Conservation (phyloP, 2,329 filamentous ascomycete species). For the Arthrobotrys megalospora region DNA sequence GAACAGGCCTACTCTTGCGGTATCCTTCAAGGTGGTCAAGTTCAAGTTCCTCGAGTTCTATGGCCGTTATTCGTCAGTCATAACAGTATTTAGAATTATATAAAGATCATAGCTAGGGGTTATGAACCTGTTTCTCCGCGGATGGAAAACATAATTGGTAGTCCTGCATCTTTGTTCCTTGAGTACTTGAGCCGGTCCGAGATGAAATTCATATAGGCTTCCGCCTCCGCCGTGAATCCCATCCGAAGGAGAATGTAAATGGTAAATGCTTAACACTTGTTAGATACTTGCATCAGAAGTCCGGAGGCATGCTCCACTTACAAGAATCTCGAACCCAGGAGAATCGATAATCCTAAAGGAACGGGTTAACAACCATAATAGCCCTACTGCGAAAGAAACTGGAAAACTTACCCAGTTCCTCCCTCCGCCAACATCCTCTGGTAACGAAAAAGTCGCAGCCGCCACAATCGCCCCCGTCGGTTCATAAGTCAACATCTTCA, state of each 20-base stretch:
- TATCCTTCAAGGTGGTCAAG: slow-evolving; percentile 79
- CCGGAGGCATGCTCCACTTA: slow-evolving; percentile 71
- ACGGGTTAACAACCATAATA: slow-evolving; percentile 64
- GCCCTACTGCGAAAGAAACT: slow-evolving; percentile 44
- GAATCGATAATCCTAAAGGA: slow-evolving; percentile 76
- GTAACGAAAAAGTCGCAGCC: slow-evolving; percentile 82
- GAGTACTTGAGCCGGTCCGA: slow-evolving; percentile 78
- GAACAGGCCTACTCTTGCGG: slow-evolving; percentile 78
- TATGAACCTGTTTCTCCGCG: slow-evolving; percentile 74
- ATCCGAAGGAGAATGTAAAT: slow-evolving; percentile 77
- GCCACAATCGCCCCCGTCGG: slow-evolving; percentile 84
- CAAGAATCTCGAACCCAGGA: slow-evolving; percentile 83
- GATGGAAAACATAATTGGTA: slow-evolving; percentile 88
- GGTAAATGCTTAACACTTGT: slow-evolving; percentile 35
- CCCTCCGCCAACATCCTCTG: slow-evolving; percentile 79
- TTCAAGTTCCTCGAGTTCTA: slow-evolving; percentile 58
- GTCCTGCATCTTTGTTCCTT: slow-evolving; percentile 73
- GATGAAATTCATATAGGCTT: slow-evolving; percentile 84
- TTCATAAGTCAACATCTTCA: slow-evolving; percentile 84
- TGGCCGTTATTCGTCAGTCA: background rate
- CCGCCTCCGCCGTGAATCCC: slow-evolving; percentile 81
- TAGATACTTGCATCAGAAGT: slow-evolving; percentile 69
- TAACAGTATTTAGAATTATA: slow-evolving; percentile 69
- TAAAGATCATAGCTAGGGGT: slow-evolving; percentile 77
- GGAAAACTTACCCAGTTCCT: slow-evolving; percentile 70